These are phyloP conservation scores for Talaromyces sp. DNA, from an alignment of 2,329 filamentous ascomycete genomes.

Conservation along the genomic window DNA sequence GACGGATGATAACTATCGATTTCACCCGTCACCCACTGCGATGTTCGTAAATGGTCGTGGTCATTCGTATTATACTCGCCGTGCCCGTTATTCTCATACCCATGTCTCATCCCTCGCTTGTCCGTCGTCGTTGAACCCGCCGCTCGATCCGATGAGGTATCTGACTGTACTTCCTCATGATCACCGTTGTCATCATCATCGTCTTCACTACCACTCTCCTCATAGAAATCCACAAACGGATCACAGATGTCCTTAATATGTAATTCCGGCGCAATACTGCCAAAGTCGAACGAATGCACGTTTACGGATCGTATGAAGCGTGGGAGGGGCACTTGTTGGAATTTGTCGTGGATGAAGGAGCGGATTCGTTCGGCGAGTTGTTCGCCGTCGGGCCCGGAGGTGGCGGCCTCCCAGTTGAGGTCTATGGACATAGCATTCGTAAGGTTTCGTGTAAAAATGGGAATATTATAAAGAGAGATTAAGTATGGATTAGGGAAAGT, in stretches of 20 bases:
- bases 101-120: slow-evolving; percentile 4
- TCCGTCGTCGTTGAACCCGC: slow-evolving; percentile 21
- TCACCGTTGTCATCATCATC: background rate
- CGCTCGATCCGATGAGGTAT: slow-evolving; percentile 31
- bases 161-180: slow-evolving; percentile 44
- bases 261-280: slow-evolving; percentile 73
- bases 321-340: slow-evolving; percentile 85
- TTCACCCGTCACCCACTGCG: slow-evolving; percentile 25
- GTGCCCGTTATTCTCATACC: slow-evolving; percentile 6
- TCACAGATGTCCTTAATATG: slow-evolving; percentile 97
- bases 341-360: slow-evolving; percentile 90
- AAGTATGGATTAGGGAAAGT: no score
- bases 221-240: slow-evolving; percentile 93
- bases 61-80: slow-evolving; percentile 22
- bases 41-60: slow-evolving; percentile 31
- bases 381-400: slow-evolving; percentile 79
- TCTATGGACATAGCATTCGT: slow-evolving; percentile 81
- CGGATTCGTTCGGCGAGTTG: slow-evolving; percentile 82
- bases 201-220: slow-evolving; percentile 56
- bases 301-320: slow-evolving; percentile 96
- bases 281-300: slow-evolving; percentile 92
- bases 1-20: slow-evolving; percentile 22
- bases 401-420: slow-evolving; percentile 92
- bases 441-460: no score
- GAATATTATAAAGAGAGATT: no score